Base-by-base conservation (phyloP, 257 asterid species). In the Ophiorrhiza pumila region DNA sequence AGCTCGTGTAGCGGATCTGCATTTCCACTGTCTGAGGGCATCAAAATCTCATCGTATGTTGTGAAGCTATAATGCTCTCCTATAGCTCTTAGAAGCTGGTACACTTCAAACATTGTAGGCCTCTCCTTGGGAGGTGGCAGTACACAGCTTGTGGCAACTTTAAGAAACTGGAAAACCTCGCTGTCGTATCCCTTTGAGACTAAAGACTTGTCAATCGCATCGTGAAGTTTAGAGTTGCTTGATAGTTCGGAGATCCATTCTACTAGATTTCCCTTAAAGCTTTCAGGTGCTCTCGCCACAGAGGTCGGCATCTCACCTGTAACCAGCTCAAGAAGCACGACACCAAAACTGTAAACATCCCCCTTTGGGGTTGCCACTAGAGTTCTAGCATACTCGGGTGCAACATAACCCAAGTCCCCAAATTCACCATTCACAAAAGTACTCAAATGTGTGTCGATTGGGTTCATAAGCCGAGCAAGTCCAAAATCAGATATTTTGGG, bases 351-450 rank as follows among this genome's bases (percentile, higher is more conserved):
- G 72, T 81, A 93, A 31, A 93, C 97, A 39, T 93, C 98, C 9
- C 98, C 98, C 80, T 93, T 91, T 18, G 96, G 95, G 17, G 98
- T 93, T 72, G 96, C 98, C 59, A 87, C 23, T 1, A 93, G 87
- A 29, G 98, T 93, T 74, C 96, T 84, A 0, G 91, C 59, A 13
- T 91, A 89, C 73, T 93, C 98, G 0, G 95, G 98, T 0, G 97
- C 97, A 59, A 93, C 97, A 68, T 93, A 93, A 55, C 98, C 98
- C 71, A 83, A 81, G 61, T 93, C 96, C 32, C 98, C 98, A 1
- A 93, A 93, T 67, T 93, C 97, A 7, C 98, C 97, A 34, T 93
- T 93, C 74, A 92, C 97, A 20, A 90, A 90, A 22, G 98, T 93
- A 74, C 97, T 93, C 84, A 93, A 75, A 76, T 91, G 98, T 31